These are phyloP conservation scores for Macrophomina tecta DNA, from an alignment of 2,329 filamentous ascomycete species.

Conservation along the genomic window DNA sequence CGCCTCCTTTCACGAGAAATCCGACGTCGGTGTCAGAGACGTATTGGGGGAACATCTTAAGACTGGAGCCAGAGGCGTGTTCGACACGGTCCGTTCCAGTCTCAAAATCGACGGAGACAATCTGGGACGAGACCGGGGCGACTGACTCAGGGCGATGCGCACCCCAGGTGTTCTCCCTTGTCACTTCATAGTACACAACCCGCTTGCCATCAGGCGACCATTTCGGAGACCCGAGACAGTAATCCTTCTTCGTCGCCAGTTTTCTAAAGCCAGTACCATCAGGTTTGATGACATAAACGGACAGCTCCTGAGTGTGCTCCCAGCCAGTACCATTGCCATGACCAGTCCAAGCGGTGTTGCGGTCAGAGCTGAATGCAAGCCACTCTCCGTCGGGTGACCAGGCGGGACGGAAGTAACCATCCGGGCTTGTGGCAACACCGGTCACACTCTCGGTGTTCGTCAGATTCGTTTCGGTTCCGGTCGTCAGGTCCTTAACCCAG, in stretches of 20 bases:
- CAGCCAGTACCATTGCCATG: conserved; percentile 49
- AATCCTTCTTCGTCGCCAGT: conserved; percentile 41
- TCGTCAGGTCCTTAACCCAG: conserved; percentile 48
- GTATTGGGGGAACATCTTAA: conserved; percentile 41
- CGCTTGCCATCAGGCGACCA: conserved; percentile 36
- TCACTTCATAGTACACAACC: conserved; percentile 46
- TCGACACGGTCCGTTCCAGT: conserved; percentile 44
- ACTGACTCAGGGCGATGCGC: conserved; percentile 41
- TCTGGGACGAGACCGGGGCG: conserved; percentile 39
- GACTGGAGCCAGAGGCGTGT: conserved; percentile 37
- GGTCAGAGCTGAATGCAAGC: conserved; percentile 51
- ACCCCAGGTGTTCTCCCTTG: conserved; percentile 46
- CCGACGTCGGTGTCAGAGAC: conserved; percentile 28
- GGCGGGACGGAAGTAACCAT: conserved; percentile 47
- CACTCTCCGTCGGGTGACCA: conserved; percentile 52
- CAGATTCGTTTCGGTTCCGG: conserved; percentile 42
- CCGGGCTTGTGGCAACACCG: conserved; percentile 36
- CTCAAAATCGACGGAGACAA: conserved; percentile 48
- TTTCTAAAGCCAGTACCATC: conserved; percentile 48
- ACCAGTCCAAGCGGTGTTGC: conserved; percentile 51
- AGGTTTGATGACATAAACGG: conserved; percentile 48
- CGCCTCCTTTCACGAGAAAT: conserved; percentile 39
- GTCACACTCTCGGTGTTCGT: conserved; percentile 42
- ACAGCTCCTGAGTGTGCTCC: conserved; percentile 51
- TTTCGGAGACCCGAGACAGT: conserved; percentile 48